Percentiles rank a stretch among this genome's conserved stretches.
These are phyloP conservation scores for Akanthomyces uredinophilus DNA, from an alignment of 2,329 filamentous ascomycete genomes.

Conservation along the genomic window DNA sequence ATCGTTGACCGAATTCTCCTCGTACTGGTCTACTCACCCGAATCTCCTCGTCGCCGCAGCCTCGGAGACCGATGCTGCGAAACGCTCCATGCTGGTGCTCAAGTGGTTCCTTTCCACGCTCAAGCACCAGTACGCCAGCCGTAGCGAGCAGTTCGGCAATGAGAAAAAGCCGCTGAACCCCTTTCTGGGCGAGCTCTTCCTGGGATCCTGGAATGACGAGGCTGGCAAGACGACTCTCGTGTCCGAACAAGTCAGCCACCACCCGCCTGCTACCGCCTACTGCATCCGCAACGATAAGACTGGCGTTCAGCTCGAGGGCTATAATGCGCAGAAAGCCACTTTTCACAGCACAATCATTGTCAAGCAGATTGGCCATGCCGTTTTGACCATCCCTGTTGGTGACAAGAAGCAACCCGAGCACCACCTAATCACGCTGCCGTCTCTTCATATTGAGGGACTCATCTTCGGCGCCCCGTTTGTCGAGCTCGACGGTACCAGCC, in stretches of 20 bases:
- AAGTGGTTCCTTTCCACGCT: constrained; percentile 95
- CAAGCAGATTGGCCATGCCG: constrained; percentile 87
- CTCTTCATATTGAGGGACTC: constrained; percentile 88
- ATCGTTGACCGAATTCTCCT: constrained; percentile 73
- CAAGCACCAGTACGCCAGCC: constrained; percentile 74
- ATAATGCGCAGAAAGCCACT: constrained; percentile 94
- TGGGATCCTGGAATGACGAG: constrained; percentile 83
- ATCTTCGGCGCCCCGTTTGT: constrained; percentile 84
- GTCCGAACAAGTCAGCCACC: constrained; percentile 92
- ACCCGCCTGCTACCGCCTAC: constrained; percentile 93
- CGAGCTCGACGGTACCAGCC: constrained; percentile 79
- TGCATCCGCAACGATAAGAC: constrained; percentile 82
- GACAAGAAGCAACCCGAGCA: constrained; percentile 48
- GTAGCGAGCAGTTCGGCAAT: constrained; percentile 75
- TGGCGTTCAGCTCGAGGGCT: constrained; percentile 74
- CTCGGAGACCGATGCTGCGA: constrained; percentile 70
- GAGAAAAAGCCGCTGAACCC: constrained; percentile 98
- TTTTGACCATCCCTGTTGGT: constrained; percentile 63
- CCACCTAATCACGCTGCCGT: constrained; percentile 87
- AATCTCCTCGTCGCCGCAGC: constrained; percentile 76
- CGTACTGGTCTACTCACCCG: constrained; percentile 79
- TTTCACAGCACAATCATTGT: constrained; percentile 92
- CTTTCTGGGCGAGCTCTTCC: constrained; percentile 89
- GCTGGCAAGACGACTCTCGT: constrained; percentile 79
- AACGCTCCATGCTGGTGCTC: constrained; percentile 79